Evolutionary conservation across 169 alveolate species (phyloP), one percentile per base, ranked within the genome.

Genomic region (Eimeria praecox): DNA sequence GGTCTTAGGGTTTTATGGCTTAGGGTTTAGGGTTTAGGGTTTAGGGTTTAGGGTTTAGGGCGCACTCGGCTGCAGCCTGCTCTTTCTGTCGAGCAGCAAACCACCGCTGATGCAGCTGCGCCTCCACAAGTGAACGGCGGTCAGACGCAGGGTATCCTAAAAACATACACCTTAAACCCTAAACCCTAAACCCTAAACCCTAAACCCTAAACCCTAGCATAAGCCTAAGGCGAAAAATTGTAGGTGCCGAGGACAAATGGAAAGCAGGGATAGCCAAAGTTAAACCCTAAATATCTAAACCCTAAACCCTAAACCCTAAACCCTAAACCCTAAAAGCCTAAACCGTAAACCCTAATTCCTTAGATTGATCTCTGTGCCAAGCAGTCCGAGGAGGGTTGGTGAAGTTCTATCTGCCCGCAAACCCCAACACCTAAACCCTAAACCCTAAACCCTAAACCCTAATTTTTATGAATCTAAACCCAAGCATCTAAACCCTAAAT

Each of bases 31-130:
- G 85, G 85, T 14, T 0, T 20, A 0, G 9, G 2, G 80, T 69
- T 69, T 69, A 59, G 69, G 69, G 80, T 14, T 69, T 69, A 35
- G 49, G 38, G 80, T 35, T 69, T 77, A 10, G 35, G 87, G 40
- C 54, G 59, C 87, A 35, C 87, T 77, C 62, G 38, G 87, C 87
- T 77, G 54, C 64, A 20, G 64, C 87, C 24, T 77, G 87, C 59
- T 77, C 87, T 35, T 33, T 27, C n/a, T 77, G 87, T 9, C 87
- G 87, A 30, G 62, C 87, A 77, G 87, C 87, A n/a, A 77, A 42
- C 87, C 87, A 77, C 33, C 87, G 87, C 59, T 35, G 62, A 77
- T 77, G 87, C 5, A 77, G 46, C 46, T 77, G 87, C 1, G 87
- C 46, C 59, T 38, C 62, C 40, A 77, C 30, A 9, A 77, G 87